phyloP scores from a whole-genome alignment of 805 yeast species.

The Torulaspora indica region DNA sequence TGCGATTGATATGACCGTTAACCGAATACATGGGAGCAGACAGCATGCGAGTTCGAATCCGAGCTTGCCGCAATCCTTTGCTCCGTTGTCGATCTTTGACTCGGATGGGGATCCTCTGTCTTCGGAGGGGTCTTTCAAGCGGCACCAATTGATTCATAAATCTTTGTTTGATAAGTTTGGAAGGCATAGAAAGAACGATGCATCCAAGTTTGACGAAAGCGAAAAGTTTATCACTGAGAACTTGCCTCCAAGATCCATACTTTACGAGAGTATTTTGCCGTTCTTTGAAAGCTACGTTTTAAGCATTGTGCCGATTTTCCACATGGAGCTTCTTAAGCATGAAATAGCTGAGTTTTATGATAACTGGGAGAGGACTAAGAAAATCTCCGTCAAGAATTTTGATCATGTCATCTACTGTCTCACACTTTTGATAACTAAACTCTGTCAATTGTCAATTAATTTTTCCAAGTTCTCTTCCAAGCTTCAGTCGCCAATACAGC shows the following conservation, averaged over 20 bases:
- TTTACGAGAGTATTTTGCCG: constrained; percentile 23
- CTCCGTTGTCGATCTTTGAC: constrained; percentile 24
- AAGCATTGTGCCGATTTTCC: constrained; percentile 26
- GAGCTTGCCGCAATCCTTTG: constrained; percentile 24
- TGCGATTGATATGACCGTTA: constrained; percentile 23
- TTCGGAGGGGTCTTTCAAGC: constrained; percentile 14
- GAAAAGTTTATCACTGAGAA: constrained; percentile 10
- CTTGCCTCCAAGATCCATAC: constrained; percentile 18
- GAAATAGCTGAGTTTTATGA: constrained; percentile 21
- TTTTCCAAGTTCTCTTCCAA: constrained; percentile 14
- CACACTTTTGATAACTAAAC: constrained; percentile 23
- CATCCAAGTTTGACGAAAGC: constrained; percentile 12
- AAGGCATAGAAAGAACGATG: constrained; percentile 20
- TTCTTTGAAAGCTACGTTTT: constrained; percentile 22
- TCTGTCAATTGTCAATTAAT: constrained; percentile 26
- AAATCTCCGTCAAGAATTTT: constrained; percentile 15
- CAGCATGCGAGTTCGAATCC: constrained; percentile 12
- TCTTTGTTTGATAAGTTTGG: constrained; percentile 30
- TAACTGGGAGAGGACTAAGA: constrained; percentile 9
- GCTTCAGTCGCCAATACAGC: constrained; percentile 11
- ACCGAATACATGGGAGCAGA: constrained; percentile 13
- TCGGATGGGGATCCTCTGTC: constrained; percentile 18
- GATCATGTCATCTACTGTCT: constrained; percentile 29
- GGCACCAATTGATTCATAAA: constrained; percentile 24
- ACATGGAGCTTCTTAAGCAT: constrained; percentile 15